Base-by-base conservation (phyloP, 305 asterid species). In the Rubia occidens region DNA sequence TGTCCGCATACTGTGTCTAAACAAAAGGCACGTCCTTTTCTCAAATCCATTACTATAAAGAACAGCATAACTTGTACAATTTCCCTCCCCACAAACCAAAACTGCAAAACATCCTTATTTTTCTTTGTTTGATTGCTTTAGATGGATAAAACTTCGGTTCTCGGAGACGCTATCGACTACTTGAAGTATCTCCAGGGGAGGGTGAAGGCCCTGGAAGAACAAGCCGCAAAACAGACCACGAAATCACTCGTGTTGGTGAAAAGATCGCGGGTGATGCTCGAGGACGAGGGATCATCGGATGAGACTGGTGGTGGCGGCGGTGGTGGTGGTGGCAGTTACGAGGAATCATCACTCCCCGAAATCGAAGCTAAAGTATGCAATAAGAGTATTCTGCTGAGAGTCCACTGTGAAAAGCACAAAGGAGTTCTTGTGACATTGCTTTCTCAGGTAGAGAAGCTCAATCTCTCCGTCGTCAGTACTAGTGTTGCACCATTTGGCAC, bases 131-230 rank as follows among this genome's bases (percentile, higher is more conserved):
- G 64, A 24, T 29, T 60, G 56, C 11, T 18, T 40, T 71, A 85
- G 89, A 76, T 82, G 84, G 91, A 85, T 61, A 82, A 87, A 68
- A 80, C 80, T 37, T 85, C 94, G 4, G 84, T 87, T 17, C 79
- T 85, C 35, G 87, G 85, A 62, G 85, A 87, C 37, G 82, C 87
- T 11, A 83, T 87, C 10, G 73, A 74, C 69, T 82, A 83, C 64
- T 24, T 87, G 70, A 84, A 87, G 64, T 77, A 80, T 20, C 86
- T 87, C 5, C 83, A 82, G 45, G 87, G 81, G 32, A 67, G 77
- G 4, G 88, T 85, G 66, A 77, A 80, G 74, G 60, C 51, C 1
- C 53, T 87, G 71, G 94, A 87, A 77, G 88, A 82, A 42, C 74
- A 79, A 69, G 71, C 78, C 6, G 67, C 74, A 13, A 77, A 39